Evolutionary conservation across 768 basidiomycete genomes (phyloP), one percentile per base, ranked within the genome.

Genomic region (Naganishia onofrii): DNA sequence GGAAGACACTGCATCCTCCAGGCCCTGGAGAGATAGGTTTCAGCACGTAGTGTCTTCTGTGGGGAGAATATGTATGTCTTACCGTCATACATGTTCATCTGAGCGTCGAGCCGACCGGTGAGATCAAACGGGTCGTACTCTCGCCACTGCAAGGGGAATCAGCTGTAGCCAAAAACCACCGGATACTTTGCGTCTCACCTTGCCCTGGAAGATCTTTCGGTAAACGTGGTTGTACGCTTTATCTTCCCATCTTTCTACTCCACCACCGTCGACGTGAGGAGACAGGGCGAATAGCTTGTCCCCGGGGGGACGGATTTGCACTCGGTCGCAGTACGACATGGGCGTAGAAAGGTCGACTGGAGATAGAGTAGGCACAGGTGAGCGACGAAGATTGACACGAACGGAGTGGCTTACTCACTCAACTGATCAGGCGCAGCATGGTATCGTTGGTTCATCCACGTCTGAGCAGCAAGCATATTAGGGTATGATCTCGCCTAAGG

Each of bases 401-500:
- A 23, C 9, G 44, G 2, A 31, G 34, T 36, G n/a, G n/a, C 12
- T 28, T 23, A 48, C 64, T 29, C 28, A 65, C 64, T 65, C 23
- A 36, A 34, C 64, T 65, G 64, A 48, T 36, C 21, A 19, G 64
- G 38, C 3, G 17, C 38, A 3, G 64, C 64, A 36, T 48, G 66
- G 76, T 88, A 89, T n/a, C 89, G 78, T 36, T 85, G 84, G 80
- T 89, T 90, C 48, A 89, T 82, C 86, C 86, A 90, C 0, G 81
- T 81, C 29, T 84, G 83, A 0, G 84, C 84, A 19, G 84, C 84
- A 28, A 90, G 82, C 17, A 73, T 71, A 31, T 72, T 71, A 28
- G 70, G 69, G 51, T 74, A 72, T 0, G 73, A 69, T 23, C 73
- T 85, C 12, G 89, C 89, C n/a, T 65, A 29, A n/a, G n/a, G n/a